Base-by-base conservation (phyloP, 2,329 filamentous ascomycete genomes). In the Helotiales sp. region DNA sequence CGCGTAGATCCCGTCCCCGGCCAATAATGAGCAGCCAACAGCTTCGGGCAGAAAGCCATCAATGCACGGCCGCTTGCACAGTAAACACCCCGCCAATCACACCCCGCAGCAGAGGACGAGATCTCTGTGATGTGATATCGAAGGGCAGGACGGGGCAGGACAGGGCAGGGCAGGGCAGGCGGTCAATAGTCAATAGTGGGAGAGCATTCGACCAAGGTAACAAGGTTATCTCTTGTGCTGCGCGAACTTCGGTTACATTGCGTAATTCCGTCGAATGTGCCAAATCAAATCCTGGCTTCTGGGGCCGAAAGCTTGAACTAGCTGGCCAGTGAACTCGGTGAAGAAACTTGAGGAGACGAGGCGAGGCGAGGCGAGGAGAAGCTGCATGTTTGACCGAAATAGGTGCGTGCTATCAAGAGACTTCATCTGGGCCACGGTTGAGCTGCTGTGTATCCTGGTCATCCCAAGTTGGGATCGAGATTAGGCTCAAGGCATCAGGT, bases 71-170 rank as follows among this genome's bases (percentile, higher is more conserved):
- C 49, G 49, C 49, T 52, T 52, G 24, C 26, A 47, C 37, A 47
- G 57, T 32, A 60, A 60, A 60, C 57, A 60, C 24, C 24, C 37
- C 37, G 40, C 57, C 57, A 60, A 60, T 60, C 57, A 60, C 57
- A 60, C 30, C 30, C 54, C 32, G 54, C 54, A 57, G 54, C 20
- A 57, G 20, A 57, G 54, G 24, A 57, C 54, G 54, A 57, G 54
- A 57, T 37, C 32, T 37, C 54, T 57, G 54, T 34, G 54, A 57
- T 57, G 54, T 57, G 54, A 57, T 57, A 57, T 57, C 11, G 54
- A 57, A 22, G 54, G n/a, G 20, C 20, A 34, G 30, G 30, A 11
- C 30, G 11, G 30, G 11, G 6, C 30, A 34, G 4, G 40, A 17
- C 17, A 6, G 40, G 40, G n/a, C n/a, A n/a, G n/a, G 45, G 45